Evolutionary conservation across 2,329 filamentous ascomycete species (phyloP).

Genomic region (Xylariaceae sp.): DNA sequence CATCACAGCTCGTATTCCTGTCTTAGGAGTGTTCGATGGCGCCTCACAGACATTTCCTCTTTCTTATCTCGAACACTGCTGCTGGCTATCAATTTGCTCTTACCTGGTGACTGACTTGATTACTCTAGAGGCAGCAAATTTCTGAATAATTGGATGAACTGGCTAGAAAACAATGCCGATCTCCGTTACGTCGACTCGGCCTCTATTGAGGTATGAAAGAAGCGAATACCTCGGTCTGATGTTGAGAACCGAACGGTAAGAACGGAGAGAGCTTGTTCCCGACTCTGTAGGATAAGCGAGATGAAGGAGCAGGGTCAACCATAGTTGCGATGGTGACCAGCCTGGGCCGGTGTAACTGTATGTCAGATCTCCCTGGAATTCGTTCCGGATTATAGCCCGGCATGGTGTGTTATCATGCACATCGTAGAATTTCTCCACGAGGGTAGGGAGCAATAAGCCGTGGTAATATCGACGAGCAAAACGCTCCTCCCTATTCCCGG

Average conservation of each 20-base stretch:
- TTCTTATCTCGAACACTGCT: conserved; percentile 15
- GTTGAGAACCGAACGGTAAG: neutral
- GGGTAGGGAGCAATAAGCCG: neutral
- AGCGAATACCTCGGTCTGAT: neutral
- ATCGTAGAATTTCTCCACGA: conserved; percentile 12
- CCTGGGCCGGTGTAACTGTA: conserved; percentile 16
- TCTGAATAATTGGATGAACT: conserved; percentile 87
- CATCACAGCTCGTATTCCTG: conserved; percentile 1
- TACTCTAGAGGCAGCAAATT: conserved; percentile 74
- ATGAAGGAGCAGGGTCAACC: conserved; percentile 20
- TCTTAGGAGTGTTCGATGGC: conserved; percentile 5
- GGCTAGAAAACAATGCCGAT: conserved; percentile 87
- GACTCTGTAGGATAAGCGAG: conserved; percentile 5
- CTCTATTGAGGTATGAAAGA: conserved; percentile 32
- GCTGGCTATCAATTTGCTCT: conserved; percentile 12
- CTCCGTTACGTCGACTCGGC: conserved; percentile 78
- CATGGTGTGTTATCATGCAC: conserved; percentile 11
- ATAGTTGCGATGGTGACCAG: conserved; percentile 8
- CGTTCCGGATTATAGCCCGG: neutral
- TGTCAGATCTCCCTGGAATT: conserved; percentile 2
- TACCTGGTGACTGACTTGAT: conserved; percentile 17
- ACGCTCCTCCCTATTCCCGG: neutral
- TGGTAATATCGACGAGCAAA: neutral
- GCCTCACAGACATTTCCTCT: conserved; percentile 2
- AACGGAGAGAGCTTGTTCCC: conserved; percentile 15